These are phyloP conservation scores for Candida nonsorbophila DNA, from an alignment of 805 yeast genomes.

Conservation along the genomic window DNA sequence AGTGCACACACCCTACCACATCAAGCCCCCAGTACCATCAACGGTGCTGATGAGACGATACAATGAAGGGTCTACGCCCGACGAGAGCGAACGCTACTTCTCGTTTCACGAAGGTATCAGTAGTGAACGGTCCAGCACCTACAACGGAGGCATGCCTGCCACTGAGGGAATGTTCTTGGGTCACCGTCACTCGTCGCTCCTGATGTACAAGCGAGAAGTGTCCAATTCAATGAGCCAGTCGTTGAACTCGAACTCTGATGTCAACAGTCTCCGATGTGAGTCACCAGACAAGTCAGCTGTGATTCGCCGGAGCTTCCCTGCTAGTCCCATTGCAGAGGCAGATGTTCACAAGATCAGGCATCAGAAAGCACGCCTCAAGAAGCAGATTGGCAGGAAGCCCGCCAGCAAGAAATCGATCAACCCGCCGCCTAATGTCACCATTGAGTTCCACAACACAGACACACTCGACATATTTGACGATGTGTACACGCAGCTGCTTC, in stretches of 20 bases:
- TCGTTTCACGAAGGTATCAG: slow-evolving; percentile 4
- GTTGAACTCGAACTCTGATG: no score
- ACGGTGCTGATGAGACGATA: slow-evolving; percentile 9
- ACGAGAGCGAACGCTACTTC: slow-evolving; percentile 1
- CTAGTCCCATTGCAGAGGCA: not conserved
- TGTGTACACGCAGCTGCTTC: slow-evolving; percentile 32
- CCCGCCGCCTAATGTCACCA: slow-evolving; percentile 27
- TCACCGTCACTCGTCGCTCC: slow-evolving; percentile 6
- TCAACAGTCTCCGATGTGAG: no score
- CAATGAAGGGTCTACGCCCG: slow-evolving; percentile 3
- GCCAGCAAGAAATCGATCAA: slow-evolving; percentile 13
- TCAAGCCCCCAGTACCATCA: slow-evolving; percentile 11
- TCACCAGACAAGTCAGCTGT: not conserved
- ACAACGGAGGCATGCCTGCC: no score
- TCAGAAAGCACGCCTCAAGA: slow-evolving; percentile 4
- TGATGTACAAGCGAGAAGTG: slow-evolving; percentile 2
- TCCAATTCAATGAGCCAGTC: no score
- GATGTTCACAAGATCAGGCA: not conserved
- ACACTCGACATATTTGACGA: slow-evolving; percentile 41
- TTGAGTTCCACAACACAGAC: slow-evolving; percentile 43
- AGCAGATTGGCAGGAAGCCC: slow-evolving; percentile 1
- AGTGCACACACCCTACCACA: slow-evolving; percentile 41
- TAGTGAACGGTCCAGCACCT: slow-evolving; percentile 5
- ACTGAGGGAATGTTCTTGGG: not conserved
- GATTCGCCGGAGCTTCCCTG: not conserved